Base-by-base conservation (phyloP, 176 grass and related monocot genomes). In the Juncus inflexus region DNA sequence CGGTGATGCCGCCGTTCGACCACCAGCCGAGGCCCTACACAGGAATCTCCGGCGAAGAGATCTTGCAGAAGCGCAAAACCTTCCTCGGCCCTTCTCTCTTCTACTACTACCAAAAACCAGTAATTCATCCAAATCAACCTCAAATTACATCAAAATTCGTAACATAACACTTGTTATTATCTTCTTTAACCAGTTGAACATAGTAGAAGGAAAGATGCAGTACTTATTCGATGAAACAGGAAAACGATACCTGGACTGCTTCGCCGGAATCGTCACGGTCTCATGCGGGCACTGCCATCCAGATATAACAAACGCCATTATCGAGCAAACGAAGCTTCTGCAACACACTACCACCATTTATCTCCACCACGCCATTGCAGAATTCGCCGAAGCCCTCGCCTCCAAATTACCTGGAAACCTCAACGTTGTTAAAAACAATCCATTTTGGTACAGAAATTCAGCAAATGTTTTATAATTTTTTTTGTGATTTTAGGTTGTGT, bases 41-140 rank as follows among this genome's bases (percentile, higher is more conserved):
- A 35, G 89, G 85, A 40, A 82, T 92, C 64, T 61, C 52, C 36
- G 83, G 72, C 41, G 85, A 67, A 0, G 89, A 92, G 72, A 84
- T 92, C 70, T 58, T 99, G 28, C 42, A 72, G 28, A 92, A 90
- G 89, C 42, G 94, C 60, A 99, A 82, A 88, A 66, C 60, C 42
- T 77, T 84, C 53, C 94, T 99, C 15, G 88, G 89, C 16, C 80
- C 94, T 6, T 99, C 94, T 9, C 69, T 99, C 56, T 99, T 99
- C 81, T 80, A 99, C 73, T 99, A 99, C 67, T 99, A 99, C 83
- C 88, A 92, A 75, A 99, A 99, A 60, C 94, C 94, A 61, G 94
- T 99, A 72, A 79, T 7, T 47, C 43, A 1, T 5, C 43, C 43
- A 47, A 47, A 47, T 45, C 9, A 47, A 47, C 4, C 43, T 47